Evolutionary conservation across 768 basidiomycete genomes (phyloP).

Genomic region (Auriscalpium orientale): DNA sequence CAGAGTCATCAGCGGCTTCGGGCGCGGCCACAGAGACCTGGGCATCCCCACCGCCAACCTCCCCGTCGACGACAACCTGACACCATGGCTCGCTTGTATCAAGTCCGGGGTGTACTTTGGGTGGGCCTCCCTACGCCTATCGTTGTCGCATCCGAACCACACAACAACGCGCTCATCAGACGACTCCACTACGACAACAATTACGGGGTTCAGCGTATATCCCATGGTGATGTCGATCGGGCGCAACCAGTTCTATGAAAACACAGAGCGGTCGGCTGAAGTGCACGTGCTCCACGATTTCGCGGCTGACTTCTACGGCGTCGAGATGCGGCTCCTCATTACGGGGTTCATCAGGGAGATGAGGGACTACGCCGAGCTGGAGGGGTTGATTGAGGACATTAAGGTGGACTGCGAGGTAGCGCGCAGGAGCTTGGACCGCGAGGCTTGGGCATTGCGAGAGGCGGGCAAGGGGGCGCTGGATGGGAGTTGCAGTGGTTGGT

Average conservation of each 20-base stretch:
- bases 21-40: conserved; percentile 4
- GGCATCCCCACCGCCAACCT: conserved; percentile 18
- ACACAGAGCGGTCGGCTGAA: conserved; percentile 22
- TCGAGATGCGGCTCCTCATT: conserved; percentile 18
- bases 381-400: conserved; percentile 24
- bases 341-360: background rate
- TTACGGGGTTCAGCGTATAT: conserved; percentile 21
- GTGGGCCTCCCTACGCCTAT: conserved; percentile 15
- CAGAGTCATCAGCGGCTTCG: conserved; percentile 2
- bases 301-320: conserved; percentile 24
- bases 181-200: too few relatives aligned
- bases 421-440: conserved; percentile 22
- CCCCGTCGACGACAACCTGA: conserved; percentile 20
- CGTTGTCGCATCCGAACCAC: background rate
- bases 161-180: too few relatives aligned
- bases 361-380: conserved; percentile 2
- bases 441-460: conserved; percentile 24
- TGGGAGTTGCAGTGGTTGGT: too few relatives aligned
- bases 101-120: conserved; percentile 24
- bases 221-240: conserved; percentile 28
- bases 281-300: conserved; percentile 24
- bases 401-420: conserved; percentile 23
- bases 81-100: conserved; percentile 21
- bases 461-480: too few relatives aligned
- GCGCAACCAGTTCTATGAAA: conserved; percentile 21